A percentile compares a stretch with the other conserved stretches of the same genome.
phyloP scores from a whole-genome alignment of 768 basidiomycete species.

The Rhodotorula kratochvilovae region DNA sequence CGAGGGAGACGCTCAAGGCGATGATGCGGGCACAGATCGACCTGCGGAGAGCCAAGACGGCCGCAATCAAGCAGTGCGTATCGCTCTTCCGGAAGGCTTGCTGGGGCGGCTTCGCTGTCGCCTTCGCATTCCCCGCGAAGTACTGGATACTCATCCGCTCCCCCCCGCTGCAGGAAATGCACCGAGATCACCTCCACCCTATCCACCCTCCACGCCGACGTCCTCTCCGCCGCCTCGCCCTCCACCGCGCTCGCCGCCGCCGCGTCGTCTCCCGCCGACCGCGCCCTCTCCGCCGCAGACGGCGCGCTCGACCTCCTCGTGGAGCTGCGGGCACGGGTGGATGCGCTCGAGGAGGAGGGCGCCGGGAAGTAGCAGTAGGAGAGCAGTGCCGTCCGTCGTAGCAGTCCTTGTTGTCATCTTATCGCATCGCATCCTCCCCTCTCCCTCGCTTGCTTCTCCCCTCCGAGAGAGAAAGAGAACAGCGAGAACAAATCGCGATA shows the following conservation, averaged over 20 bases:
- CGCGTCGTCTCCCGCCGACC: background rate
- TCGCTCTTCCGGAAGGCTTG: background rate
- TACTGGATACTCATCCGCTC: background rate
- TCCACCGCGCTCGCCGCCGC: background rate
- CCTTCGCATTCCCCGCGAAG: background rate
- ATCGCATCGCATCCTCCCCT: background rate
- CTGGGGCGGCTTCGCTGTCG: no score
- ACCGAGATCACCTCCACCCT: background rate
- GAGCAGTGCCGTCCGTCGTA: no score
- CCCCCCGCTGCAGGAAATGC: background rate
- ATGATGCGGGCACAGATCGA: conserved; percentile 79
- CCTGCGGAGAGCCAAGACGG: conserved; percentile 67
- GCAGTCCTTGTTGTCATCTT: background rate
- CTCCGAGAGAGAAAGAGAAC: background rate
- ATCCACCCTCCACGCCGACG: background rate
- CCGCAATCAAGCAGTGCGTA: conserved; percentile 62
- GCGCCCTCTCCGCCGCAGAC: background rate
- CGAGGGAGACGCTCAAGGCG: conserved; percentile 70
- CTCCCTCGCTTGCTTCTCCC: no score
- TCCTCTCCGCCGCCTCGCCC: background rate
- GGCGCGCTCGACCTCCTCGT: background rate
- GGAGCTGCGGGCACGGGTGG: background rate
- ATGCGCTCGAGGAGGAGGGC: background rate
- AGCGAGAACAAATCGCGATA: background rate
- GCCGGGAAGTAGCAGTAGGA: no score